These are phyloP conservation scores for Wickerhamomyces tratensis DNA, from an alignment of 805 yeast genomes.

Conservation along the genomic window DNA sequence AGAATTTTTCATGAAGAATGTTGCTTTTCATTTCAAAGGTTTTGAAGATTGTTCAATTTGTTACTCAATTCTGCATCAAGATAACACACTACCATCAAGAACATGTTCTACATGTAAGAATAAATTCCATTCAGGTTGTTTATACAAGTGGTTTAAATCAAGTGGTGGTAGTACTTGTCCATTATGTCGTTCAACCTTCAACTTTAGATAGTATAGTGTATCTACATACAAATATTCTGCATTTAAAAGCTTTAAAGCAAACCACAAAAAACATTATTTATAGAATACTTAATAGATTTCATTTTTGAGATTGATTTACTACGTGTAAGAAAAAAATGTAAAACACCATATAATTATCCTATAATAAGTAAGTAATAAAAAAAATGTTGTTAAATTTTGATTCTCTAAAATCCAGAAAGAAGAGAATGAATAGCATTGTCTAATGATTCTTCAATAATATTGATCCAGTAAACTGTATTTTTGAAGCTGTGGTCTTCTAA, in stretches of 20 bases:
- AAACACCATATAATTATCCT: too few species aligned
- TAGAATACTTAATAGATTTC: too few species aligned
- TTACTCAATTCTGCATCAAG: slow-evolving; percentile 79
- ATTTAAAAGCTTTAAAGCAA: too few species aligned
- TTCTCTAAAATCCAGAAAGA: not conserved
- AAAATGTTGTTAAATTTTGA: too few species aligned
- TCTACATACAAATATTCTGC: too few species aligned
- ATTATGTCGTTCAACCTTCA: slow-evolving; percentile 67
- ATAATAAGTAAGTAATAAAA: too few species aligned
- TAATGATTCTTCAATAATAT: slow-evolving; percentile 10
- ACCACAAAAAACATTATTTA: too few species aligned
- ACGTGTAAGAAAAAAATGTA: too few species aligned
- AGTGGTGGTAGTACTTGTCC: slow-evolving; percentile 93
- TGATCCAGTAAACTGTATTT: slow-evolving; percentile 19
- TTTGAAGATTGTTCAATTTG: slow-evolving; percentile 97
- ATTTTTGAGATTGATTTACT: too few species aligned
- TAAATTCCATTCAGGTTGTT: slow-evolving; percentile 91
- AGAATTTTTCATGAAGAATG: slow-evolving; percentile 45
- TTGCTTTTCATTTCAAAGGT: slow-evolving; percentile 79
- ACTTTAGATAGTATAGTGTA: slow-evolving; percentile 21
- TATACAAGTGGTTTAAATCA: slow-evolving; percentile 95
- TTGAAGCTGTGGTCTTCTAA: slow-evolving; percentile 35
- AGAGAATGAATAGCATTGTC: not conserved
- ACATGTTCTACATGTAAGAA: slow-evolving; percentile 85
- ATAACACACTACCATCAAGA: slow-evolving; percentile 83